Evolutionary conservation across 805 yeast genomes (phyloP).

Genomic region (Brettanomyces sp.): DNA sequence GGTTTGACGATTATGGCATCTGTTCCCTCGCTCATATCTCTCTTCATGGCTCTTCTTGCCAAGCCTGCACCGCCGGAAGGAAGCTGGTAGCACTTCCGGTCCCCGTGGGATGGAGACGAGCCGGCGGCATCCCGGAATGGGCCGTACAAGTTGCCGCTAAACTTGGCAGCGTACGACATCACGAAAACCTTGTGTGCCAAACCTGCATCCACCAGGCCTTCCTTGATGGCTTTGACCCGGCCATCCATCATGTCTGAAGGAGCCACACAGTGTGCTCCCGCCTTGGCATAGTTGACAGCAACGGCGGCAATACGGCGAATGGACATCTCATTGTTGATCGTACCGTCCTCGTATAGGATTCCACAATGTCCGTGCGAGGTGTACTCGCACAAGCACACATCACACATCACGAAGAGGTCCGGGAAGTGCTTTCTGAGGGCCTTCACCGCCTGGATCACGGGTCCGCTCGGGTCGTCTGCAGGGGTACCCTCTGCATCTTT

Average conservation of each 20-base stretch:
- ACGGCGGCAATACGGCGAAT: conserved; percentile 86
- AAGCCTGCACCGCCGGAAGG: conserved; percentile 91
- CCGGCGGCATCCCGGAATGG: conserved; percentile 98
- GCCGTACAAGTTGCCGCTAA: conserved; percentile 84
- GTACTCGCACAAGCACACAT: conserved; percentile 94
- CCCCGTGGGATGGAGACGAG: conserved; percentile 81
- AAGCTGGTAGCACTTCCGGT: conserved; percentile 84
- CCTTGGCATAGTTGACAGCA: conserved; percentile 88
- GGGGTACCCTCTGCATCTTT: conserved; percentile 80
- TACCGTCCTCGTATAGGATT: conserved; percentile 75
- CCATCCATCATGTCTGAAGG: conserved; percentile 99
- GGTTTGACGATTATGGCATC: conserved; percentile 96
- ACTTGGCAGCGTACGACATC: conserved; percentile 92
- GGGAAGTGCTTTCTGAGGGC: conserved; percentile 62
- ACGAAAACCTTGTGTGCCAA: conserved; percentile 83
- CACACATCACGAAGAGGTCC: conserved; percentile 78
- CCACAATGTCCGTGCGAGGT: conserved; percentile 99
- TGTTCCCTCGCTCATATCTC: conserved; percentile 89
- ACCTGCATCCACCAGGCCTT: conserved; percentile 69
- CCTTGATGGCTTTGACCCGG: conserved; percentile 77
- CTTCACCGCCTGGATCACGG: conserved; percentile 76
- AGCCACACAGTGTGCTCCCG: conserved; percentile 93
- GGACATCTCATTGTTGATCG: conserved; percentile 63
- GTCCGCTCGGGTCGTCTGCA: conserved; percentile 95
- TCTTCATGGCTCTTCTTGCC: conserved; percentile 79